A percentile compares a stretch with the other conserved stretches of the same genome.
Conservation (phyloP, 257 asterid genomes). For the Scutellaria baicalensis region DNA sequence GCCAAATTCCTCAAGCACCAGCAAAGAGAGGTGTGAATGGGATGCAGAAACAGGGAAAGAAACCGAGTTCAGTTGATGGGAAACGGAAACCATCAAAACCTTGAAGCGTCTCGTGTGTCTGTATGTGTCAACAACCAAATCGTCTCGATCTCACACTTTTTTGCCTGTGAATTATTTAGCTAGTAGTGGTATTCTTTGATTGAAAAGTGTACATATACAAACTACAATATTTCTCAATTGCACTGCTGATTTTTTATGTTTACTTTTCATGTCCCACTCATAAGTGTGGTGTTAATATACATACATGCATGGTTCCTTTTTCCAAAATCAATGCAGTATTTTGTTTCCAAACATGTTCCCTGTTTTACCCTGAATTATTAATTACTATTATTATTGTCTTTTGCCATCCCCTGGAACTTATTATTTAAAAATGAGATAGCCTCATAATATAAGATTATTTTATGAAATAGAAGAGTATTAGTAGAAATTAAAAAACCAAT, state of each 20-base stretch:
- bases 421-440: too few species aligned
- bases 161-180: conserved; percentile 28
- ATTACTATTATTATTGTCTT: too few species aligned
- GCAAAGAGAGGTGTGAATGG: conserved; percentile 43
- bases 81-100: conserved; percentile 33
- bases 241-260: conserved; percentile 30
- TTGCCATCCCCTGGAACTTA: too few species aligned
- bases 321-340: too few species aligned
- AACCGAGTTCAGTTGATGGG: conserved; percentile 31
- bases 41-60: conserved; percentile 34
- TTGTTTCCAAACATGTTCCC: too few species aligned
- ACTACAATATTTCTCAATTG: conserved; percentile 12
- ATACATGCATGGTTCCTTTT: too few species aligned
- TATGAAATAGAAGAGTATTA: too few species aligned
- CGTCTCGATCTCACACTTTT: conserved; percentile 5
- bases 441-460: too few species aligned
- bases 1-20: conserved; percentile 53
- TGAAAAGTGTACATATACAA: conserved; percentile 6
- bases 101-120: too few species aligned
- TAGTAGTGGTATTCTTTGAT: conserved; percentile 25
- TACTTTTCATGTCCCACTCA: conserved; percentile 18
- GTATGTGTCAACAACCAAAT: not conserved
- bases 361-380: too few species aligned
- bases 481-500: too few species aligned
- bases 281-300: conserved; percentile 8